Evolutionary conservation across 306 rosid genomes (phyloP), one percentile per base, ranked within the genome.

Genomic region (Dryas alaskensis): DNA sequence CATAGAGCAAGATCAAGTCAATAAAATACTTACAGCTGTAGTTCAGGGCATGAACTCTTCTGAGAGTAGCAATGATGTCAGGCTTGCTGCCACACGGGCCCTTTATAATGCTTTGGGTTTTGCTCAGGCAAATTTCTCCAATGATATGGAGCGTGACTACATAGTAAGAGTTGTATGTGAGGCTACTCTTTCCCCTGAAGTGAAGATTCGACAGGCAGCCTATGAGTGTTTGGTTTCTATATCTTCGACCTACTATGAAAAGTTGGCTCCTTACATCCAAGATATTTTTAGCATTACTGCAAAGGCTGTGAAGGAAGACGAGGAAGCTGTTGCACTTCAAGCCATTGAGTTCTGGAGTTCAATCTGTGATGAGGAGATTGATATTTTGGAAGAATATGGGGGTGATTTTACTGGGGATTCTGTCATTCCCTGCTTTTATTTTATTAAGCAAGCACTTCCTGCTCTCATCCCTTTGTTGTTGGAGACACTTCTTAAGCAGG

Each of bases 271-370:
- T 22, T 90, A 93, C 65, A 93, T 93, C 52, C 90, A 89, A 40
- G 96, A 93, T 67, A 90, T 93, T 50, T 93, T 89, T 80, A 86
- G 68, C 67, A 89, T 93, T 67, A 87, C 96, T n/a, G 89, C 98
- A 49, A 93, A 93, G 82, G 96, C 98, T 75, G 92, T 93, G 61
- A 89, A 68, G 81, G 98, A 87, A 81, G 98, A 93, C 69, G 97
- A 90, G 48, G 98, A 93, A 76, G 89, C 97, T 13, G 98, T 90
- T 73, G 96, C 98, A 8, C 96, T 93, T 27, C 98, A 93, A 80
- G 98, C 98, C 19, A 81, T 89, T 55, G 98, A 93, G 68, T 93
- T 93, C 60, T 93, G 98, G 98, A 93, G 98, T 78, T 93, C 98
- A 60, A 87, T 93, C 48, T 93, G 98, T 59, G 98, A 93, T 50